Evolutionary conservation across 129 eudicot species (phyloP), one percentile per base, ranked within the genome.

Genomic region (Flaveria brownii): DNA sequence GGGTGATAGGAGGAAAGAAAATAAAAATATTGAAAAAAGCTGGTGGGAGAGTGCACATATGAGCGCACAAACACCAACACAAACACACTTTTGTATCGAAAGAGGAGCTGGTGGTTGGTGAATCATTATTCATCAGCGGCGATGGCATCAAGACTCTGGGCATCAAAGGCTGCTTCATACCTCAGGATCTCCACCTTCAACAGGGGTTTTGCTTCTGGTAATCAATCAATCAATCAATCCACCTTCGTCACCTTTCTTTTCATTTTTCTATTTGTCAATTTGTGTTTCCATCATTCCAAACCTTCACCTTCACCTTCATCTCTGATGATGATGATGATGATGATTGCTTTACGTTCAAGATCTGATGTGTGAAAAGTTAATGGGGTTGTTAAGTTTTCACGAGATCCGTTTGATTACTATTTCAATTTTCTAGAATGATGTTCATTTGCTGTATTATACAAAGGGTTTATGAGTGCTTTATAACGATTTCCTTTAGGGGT

Each of bases 181-280:
- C 81, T 90, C 67, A 85, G 81, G 85, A 86, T 87, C 90, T 85
- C 95, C 16, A 74, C 81, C 20, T 84, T 82, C 76, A 73, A 75
- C 83, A 72, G 97, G 75, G 86, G 84, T 26, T 91, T 86, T 70
- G 92, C 95, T 75, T 79, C 95, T 56, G 97, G 97, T 91, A 57
- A 71, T 59, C 52, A 36, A 30, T 30, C 36, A 3, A 30, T 30
- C 36, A 57, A 71, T 59, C 36, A 17, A 49, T 8, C 65, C 30
- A 1, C 50, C 65, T 66, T 68, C 80, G 36, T 72, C 55, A 22
- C 57, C 79, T 78, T 74, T 69, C 11, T 75, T 75, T 26, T 25
- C 4, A 2, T n/a, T 77, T 9, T 17, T 45, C 3, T 9, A 45
- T 45, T 43, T 43, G 10, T 43, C 6, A 51, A 11, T 30, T 30